A percentile compares a stretch with the other conserved stretches of the same genome.
phyloP scores from a whole-genome alignment of 2,329 filamentous ascomycete genomes.

The Chaetomiaceae sp. region DNA sequence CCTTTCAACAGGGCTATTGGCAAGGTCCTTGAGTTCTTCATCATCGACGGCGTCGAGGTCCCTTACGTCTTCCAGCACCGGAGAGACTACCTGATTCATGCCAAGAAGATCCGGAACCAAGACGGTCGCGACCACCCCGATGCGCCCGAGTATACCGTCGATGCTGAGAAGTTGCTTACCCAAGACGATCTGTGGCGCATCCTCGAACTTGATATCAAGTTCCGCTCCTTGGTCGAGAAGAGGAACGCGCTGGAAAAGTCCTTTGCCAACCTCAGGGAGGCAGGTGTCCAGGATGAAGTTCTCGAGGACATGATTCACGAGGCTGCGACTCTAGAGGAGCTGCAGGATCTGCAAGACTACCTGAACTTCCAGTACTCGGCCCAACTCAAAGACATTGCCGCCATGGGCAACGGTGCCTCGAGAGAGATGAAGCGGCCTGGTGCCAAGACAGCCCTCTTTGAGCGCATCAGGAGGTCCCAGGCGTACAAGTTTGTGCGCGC shows the following conservation, averaged over 20 bases:
- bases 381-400: constrained; percentile 73
- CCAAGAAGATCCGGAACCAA: constrained; percentile 61
- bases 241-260: constrained; percentile 76
- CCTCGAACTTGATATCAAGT: constrained; percentile 90
- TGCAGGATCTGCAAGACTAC: constrained; percentile 95
- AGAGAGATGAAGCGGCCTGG: constrained; percentile 73
- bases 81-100: constrained; percentile 94
- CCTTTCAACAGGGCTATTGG: constrained; percentile 84
- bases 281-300: constrained; percentile 62
- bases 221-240: constrained; percentile 87
- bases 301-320: constrained; percentile 77
- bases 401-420: constrained; percentile 50
- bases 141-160: constrained; percentile 65
- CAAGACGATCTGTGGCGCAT: constrained; percentile 95
- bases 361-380: constrained; percentile 87
- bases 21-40: constrained; percentile 92
- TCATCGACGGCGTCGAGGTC: constrained; percentile 89
- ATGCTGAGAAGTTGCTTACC: constrained; percentile 80
- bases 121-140: constrained; percentile 59
- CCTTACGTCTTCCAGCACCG: constrained; percentile 98
- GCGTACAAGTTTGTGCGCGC: constrained; percentile 79
- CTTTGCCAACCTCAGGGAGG: constrained; percentile 63
- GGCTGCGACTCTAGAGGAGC: constrained; percentile 83
- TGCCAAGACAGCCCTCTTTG: constrained; percentile 72
- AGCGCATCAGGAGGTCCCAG: constrained; percentile 74